Evolutionary conservation across 208 protist genomes (phyloP).

Genomic region (Herpetomonas muscarum): DNA sequence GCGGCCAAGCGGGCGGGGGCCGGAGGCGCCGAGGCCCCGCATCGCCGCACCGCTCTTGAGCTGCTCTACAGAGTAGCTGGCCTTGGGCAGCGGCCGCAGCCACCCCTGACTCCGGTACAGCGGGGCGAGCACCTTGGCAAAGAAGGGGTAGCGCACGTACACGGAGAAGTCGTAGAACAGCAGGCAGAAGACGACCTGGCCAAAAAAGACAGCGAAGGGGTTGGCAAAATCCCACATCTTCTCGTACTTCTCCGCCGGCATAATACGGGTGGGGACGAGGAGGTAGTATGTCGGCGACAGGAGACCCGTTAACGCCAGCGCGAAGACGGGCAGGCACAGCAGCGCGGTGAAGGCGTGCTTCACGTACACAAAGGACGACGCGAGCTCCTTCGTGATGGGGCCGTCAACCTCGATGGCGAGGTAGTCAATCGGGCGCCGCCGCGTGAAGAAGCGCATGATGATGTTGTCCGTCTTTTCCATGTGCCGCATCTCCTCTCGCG

Average conservation of each 20-base stretch:
- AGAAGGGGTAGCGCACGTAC: slow-evolving; percentile 75
- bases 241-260: slow-evolving; percentile 56
- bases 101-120: slow-evolving; percentile 45
- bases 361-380: slow-evolving; percentile 61
- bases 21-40: slow-evolving; percentile 5
- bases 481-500: slow-evolving; percentile 63
- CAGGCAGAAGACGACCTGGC: slow-evolving; percentile 57
- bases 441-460: slow-evolving; percentile 60
- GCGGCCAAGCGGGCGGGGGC: slow-evolving; percentile 45
- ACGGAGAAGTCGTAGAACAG: slow-evolving; percentile 75
- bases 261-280: slow-evolving; percentile 47
- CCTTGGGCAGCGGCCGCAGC: slow-evolving; percentile 21
- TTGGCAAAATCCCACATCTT: slow-evolving; percentile 70
- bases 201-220: slow-evolving; percentile 45
- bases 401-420: slow-evolving; percentile 76
- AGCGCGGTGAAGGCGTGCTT: slow-evolving; percentile 51
- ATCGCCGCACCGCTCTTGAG: slow-evolving; percentile 28
- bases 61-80: slow-evolving; percentile 39
- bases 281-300: slow-evolving; percentile 76
- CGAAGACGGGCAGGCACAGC: slow-evolving; percentile 41
- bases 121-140: slow-evolving; percentile 62
- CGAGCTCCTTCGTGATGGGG: slow-evolving; percentile 53
- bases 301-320: slow-evolving; percentile 40
- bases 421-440: slow-evolving; percentile 68
- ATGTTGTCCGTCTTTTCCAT: slow-evolving; percentile 47